Evolutionary conservation across 192 early-diverging fungal species (phyloP).

Genomic region (Phlyctochytrium planicorne): DNA sequence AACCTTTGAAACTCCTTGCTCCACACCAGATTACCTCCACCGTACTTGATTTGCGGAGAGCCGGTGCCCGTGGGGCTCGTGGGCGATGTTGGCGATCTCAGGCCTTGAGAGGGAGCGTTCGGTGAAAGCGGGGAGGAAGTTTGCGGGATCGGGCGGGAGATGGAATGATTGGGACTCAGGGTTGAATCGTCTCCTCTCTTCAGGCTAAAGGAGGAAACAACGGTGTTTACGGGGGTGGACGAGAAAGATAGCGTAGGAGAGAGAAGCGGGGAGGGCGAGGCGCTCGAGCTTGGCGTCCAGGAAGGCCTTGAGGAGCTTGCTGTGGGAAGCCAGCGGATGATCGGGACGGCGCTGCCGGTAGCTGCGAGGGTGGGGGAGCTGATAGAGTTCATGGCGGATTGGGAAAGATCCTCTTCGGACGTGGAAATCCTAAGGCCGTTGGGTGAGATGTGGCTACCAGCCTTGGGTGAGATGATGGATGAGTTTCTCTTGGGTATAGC

Average conservation of each 20-base stretch:
- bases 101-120: background rate
- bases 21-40: background rate
- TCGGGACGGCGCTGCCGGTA: conserved; percentile 1
- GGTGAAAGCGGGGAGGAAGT: background rate
- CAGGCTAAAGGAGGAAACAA: background rate
- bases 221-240: background rate
- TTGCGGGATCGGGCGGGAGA: background rate
- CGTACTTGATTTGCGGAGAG: background rate
- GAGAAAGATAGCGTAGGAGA: background rate
- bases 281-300: background rate
- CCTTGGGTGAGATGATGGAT: background rate
- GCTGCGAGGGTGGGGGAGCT: background rate
- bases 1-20: background rate
- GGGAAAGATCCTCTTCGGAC: no score
- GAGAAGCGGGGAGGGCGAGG: background rate
- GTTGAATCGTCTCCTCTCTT: background rate
- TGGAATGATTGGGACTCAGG: background rate
- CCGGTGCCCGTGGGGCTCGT: background rate
- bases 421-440: background rate
- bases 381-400: no score
- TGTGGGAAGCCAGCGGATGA: background rate
- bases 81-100: no score
- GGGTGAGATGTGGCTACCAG: background rate
- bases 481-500: background rate
- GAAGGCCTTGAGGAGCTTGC: background rate